phyloP scores from a whole-genome alignment of 2,329 filamentous ascomycete genomes.

The Alternaria gaisen region DNA sequence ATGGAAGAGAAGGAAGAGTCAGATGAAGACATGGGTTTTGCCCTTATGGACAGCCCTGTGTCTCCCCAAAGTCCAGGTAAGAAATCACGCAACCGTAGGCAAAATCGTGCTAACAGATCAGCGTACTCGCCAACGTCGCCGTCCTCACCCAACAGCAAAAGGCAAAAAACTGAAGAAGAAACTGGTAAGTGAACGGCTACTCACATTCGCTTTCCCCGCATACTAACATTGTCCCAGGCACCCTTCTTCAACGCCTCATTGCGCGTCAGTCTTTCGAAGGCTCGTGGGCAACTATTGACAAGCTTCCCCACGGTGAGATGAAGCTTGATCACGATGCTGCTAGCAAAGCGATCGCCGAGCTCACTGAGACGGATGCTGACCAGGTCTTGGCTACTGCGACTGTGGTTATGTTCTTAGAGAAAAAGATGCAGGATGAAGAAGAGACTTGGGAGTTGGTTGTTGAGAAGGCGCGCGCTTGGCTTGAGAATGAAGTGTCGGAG shows the following conservation, averaged over 20 bases:
- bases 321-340: background rate
- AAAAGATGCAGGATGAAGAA: constrained; percentile 7
- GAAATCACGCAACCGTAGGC: background rate
- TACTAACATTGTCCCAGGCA: background rate
- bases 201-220: background rate
- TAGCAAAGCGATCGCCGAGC: background rate
- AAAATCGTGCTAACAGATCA: background rate
- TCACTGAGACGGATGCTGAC: background rate
- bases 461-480: constrained; percentile 11
- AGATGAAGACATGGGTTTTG: background rate
- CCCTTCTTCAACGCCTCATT: constrained; percentile 9
- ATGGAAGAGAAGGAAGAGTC: background rate
- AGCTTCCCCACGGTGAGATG: background rate
- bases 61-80: background rate
- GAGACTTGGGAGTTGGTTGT: constrained; percentile 13
- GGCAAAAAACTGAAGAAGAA: background rate
- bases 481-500: background rate
- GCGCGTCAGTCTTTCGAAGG: constrained; percentile 7
- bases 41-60: background rate
- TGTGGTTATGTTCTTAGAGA: background rate
- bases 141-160: background rate
- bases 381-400: constrained; percentile 1
- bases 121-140: background rate
- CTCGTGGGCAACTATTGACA: background rate
- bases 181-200: background rate